Evolutionary conservation across 2,329 filamentous ascomycete species (phyloP), one percentile per base, ranked within the genome.

Genomic region (Calonectria fujianensis): DNA sequence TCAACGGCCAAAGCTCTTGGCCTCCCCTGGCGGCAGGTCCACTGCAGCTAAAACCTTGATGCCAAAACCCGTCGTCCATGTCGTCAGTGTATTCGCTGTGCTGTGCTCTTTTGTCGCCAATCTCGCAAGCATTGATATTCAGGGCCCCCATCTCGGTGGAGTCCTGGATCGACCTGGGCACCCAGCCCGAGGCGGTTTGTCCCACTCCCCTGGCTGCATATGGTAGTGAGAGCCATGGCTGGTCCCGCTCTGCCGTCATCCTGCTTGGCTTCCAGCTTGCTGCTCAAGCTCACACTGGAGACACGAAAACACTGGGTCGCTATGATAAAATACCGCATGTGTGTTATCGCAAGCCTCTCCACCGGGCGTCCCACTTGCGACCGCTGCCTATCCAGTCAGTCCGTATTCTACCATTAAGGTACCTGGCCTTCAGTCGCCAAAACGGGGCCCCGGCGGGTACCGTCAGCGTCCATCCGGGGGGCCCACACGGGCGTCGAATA

Each of bases 301-400:
- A 79, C 77, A 78, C 76, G 76, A 79, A 77, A 80, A 79, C 50
- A 80, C 78, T 82, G 77, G 81, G 78, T n/a, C 74, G 74, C 66
- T 69, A 50, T 69, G 79, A 77, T 77, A 80, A 81, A 83, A 83
- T 83, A 76, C 78, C 82, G 80, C 81, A 82, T 74, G 57, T 70
- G 74, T 71, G 77, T 81, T 80, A 81, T 82, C 79, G 76, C 72
- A 54, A 75, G 59, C 54, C 75, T 79, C 74, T 78, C 80, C 79
- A 79, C 80, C 72, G 31, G 52, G 32, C 4, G 45, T 72, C 37
- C 78, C 77, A 79, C 79, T 75, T 70, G 39, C 61, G 61, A 35
- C 61, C 41, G 45, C 31, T 35, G 16, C 52, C 54, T 24, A 68
- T 69, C 72, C 70, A 77, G 72, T 73, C 51, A 76, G 57, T 72